Conservation (phyloP, 108 stramenopile genomes). For the Conticribra weissflogii region DNA sequence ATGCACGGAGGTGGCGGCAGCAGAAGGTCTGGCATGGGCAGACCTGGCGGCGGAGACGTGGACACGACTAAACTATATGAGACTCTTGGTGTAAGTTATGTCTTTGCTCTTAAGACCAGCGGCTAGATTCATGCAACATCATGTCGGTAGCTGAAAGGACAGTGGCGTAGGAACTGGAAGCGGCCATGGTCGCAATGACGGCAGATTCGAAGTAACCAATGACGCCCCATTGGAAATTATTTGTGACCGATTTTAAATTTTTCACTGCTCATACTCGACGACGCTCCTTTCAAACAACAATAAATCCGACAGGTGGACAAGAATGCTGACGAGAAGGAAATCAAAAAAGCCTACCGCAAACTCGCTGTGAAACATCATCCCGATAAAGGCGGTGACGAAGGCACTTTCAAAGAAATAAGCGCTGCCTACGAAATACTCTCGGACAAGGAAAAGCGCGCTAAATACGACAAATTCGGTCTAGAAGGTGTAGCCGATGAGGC, state of each 20-base stretch:
- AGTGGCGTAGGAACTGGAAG: too few relatives aligned
- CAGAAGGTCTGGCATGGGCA: constrained; percentile 40
- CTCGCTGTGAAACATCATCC: constrained; percentile 88
- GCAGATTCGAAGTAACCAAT: too few relatives aligned
- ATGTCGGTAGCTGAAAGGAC: too few relatives aligned
- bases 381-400: constrained; percentile 91
- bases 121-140: too few relatives aligned
- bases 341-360: constrained; percentile 92
- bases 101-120: not conserved
- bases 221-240: too few relatives aligned
- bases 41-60: constrained; percentile 48
- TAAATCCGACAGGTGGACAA: constrained; percentile 72
- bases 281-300: too few relatives aligned
- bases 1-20: constrained; percentile 54
- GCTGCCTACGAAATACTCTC: constrained; percentile 91
- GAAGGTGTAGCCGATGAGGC: constrained; percentile 82
- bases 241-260: too few relatives aligned
- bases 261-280: too few relatives aligned
- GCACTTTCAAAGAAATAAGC: constrained; percentile 91
- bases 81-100: constrained; percentile 74
- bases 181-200: too few relatives aligned
- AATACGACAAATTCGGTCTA: constrained; percentile 90
- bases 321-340: constrained; percentile 72
- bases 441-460: constrained; percentile 86
- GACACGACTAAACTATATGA: constrained; percentile 88